phyloP scores from a whole-genome alignment of 768 basidiomycete genomes.

The Steccherinum ochraceum region DNA sequence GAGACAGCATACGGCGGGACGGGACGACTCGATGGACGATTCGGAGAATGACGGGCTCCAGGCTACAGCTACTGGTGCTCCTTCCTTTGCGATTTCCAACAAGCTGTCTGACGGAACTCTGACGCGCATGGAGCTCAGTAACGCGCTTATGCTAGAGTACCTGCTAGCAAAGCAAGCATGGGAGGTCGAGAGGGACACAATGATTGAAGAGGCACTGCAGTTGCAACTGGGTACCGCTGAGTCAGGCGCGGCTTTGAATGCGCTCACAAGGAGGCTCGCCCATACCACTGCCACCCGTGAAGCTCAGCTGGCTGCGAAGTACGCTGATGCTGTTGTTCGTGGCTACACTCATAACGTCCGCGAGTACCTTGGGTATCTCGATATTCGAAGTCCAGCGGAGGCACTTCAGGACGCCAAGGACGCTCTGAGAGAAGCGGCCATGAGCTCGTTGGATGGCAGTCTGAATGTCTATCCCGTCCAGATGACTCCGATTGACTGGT shows the following conservation, averaged over 20 bases:
- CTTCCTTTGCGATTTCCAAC: slow-evolving; percentile 4
- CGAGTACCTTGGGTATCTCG: slow-evolving; percentile 21
- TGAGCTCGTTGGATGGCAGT: slow-evolving; percentile 21
- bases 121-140: slow-evolving; percentile 23
- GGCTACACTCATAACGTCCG: slow-evolving; percentile 23
- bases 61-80: neutral
- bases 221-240: slow-evolving; percentile 1
- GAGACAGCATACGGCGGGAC: slow-evolving; percentile 7
- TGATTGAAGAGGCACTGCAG: slow-evolving; percentile 17
- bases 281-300: slow-evolving; percentile 22
- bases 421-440: slow-evolving; percentile 20
- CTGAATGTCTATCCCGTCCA: slow-evolving; percentile 23
- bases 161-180: slow-evolving; percentile 22
- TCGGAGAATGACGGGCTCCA: neutral
- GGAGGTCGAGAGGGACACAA: slow-evolving; percentile 22
- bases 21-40: neutral
- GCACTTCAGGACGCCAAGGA: slow-evolving; percentile 21
- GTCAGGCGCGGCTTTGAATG: slow-evolving; percentile 9
- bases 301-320: slow-evolving; percentile 21
- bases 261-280: slow-evolving; percentile 18
- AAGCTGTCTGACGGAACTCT: slow-evolving; percentile 8
- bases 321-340: slow-evolving; percentile 24
- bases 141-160: slow-evolving; percentile 23
- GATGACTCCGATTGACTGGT: slow-evolving; percentile 24
- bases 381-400: neutral